Conservation (phyloP, 2,329 filamentous ascomycete species). For the Exophiala phaeomuriformis region DNA sequence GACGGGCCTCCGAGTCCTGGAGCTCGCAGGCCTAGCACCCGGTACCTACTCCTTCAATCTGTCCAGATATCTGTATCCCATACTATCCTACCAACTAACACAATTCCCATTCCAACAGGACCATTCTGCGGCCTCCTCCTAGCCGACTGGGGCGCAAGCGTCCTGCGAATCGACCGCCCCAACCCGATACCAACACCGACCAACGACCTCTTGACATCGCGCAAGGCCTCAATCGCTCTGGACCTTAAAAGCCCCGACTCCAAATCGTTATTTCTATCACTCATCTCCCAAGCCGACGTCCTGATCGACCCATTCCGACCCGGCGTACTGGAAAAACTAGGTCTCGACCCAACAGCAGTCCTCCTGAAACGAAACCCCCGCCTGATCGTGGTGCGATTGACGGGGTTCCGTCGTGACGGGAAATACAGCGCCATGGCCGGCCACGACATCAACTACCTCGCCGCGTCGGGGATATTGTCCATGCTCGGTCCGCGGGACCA, state of each 20-base stretch:
- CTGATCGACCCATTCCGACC: conserved; percentile 92
- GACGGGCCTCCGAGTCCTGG: conserved; percentile 54
- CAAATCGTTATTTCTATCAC: conserved; percentile 56
- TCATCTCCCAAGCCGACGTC: conserved; percentile 62
- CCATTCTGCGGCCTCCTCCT: conserved; percentile 85
- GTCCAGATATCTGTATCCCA: not conserved
- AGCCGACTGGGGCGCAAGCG: conserved; percentile 79
- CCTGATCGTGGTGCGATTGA: conserved; percentile 77
- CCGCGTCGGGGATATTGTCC: conserved; percentile 70
- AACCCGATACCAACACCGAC: conserved; percentile 48
- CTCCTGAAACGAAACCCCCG: conserved; percentile 63
- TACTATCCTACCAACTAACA: not conserved
- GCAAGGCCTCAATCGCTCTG: conserved; percentile 69
- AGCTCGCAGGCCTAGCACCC: conserved; percentile 60
- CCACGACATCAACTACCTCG: conserved; percentile 95
- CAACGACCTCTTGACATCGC: conserved; percentile 67
- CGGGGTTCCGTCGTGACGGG: conserved; percentile 81
- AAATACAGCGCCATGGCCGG: conserved; percentile 82
- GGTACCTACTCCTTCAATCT: conserved; percentile 37
- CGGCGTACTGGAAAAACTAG: conserved; percentile 77
- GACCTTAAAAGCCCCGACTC: conserved; percentile 71
- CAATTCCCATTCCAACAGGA: conserved; percentile 43
- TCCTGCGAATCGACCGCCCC: conserved; percentile 74
- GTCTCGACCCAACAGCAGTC: conserved; percentile 61
- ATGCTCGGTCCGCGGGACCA: conserved; percentile 61